These are phyloP conservation scores for Nannizziopsis barbatae DNA, from an alignment of 2,329 filamentous ascomycete species.

Conservation along the genomic window DNA sequence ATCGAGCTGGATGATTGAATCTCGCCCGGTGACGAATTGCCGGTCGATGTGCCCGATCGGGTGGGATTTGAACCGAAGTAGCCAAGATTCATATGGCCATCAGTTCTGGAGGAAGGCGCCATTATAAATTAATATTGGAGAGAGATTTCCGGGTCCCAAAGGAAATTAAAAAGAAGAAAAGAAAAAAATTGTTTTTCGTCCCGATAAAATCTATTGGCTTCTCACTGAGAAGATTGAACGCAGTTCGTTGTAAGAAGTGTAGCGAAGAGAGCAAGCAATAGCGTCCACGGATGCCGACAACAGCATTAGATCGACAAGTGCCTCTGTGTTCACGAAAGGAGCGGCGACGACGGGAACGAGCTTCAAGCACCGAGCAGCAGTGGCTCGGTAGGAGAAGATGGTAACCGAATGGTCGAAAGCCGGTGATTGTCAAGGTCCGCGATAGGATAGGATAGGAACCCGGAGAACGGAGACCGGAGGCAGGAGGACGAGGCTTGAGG, in stretches of 20 bases:
- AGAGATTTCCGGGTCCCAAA: neutral
- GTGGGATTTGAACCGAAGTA: slow-evolving; percentile 59
- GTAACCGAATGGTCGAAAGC: too few species aligned
- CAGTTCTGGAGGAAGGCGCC: slow-evolving; percentile 64
- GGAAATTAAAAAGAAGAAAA: neutral
- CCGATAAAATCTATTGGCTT: slow-evolving; percentile 10
- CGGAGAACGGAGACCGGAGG: neutral
- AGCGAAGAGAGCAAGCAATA: slow-evolving; percentile 4
- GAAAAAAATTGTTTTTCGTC: neutral
- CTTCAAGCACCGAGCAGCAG: neutral
- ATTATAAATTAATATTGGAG: slow-evolving; percentile 70
- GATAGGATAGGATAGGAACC: neutral
- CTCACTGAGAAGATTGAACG: slow-evolving; percentile 9
- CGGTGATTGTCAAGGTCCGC: neutral
- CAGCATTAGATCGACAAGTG: slow-evolving; percentile 7
- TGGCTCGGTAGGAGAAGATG: too few species aligned
- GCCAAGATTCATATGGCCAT: slow-evolving; percentile 71
- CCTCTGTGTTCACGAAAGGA: neutral
- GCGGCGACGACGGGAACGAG: slow-evolving; percentile 4
- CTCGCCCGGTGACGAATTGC: slow-evolving; percentile 71
- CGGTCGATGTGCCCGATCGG: slow-evolving; percentile 67
- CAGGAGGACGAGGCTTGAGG: slow-evolving; percentile 3
- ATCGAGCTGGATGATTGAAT: slow-evolving; percentile 50
- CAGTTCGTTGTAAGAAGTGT: slow-evolving; percentile 1
- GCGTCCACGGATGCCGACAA: slow-evolving; percentile 4